Base-by-base conservation (phyloP, 495 filamentous ascomycete genomes). In the Jackrogersella minutella region DNA sequence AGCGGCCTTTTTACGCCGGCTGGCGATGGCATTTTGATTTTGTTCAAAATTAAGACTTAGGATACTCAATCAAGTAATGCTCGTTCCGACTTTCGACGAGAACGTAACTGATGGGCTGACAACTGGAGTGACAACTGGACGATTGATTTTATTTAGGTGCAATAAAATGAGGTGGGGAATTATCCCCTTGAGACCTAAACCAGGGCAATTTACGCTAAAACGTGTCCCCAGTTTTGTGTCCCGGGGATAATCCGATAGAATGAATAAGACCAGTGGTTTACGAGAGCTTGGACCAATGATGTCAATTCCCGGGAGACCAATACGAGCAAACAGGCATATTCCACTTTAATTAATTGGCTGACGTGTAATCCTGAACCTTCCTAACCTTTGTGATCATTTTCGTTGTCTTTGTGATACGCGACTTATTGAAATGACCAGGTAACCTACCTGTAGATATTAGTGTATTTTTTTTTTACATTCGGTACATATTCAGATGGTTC, bases 181-280 rank as follows among this genome's bases (percentile, higher is more conserved):
- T 58, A 58, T 58, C 54, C 54, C 54, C 54, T 58, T 47, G 54
- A 46, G 41, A 46, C 39, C 31, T 14, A 58, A 58, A 47, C 54
- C 40, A 47, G 37, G 54, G n/a, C 17, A 17, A 47, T 44, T 13
- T 30, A 44, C 54, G 54, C 54, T 58, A 58, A 44, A 44, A 58
- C 46, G 16, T 28, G n/a, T 2, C 40, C 40, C 54, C 39, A 40
- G 41, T 47, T 36, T 46, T 34, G 14, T 5, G 40, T 26, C 22
- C 41, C 39, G 41, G 54, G 54, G 54, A 46, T 44, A 44, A 58
- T 22, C 54, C 54, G 40, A 34, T 36, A 8, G 24, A 14, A 54
- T 5, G 41, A 30, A n/a, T 30, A 28, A 55, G 22, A 28, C 60
- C 40, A 37, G 31, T 30, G n/a, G n/a, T n/a, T n/a, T n/a, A n/a